Base-by-base conservation (phyloP, 345 rosid species). In the Camelina laxa region DNA sequence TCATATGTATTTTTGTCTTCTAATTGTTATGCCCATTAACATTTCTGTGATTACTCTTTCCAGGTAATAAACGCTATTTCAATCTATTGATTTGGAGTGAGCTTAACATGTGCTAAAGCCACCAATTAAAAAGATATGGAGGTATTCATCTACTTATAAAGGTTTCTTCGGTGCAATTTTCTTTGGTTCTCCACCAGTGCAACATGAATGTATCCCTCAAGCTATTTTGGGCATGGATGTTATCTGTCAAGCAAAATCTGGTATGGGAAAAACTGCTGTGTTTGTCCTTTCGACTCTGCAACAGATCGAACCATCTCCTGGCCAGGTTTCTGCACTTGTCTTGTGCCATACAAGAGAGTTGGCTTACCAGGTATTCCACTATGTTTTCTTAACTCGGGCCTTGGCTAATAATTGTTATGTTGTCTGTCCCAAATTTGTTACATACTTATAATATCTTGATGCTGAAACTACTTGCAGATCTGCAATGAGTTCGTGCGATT, bases 141-240 rank as follows among this genome's bases (percentile, higher is more conserved):
- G 85, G 84, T 83, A 80, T 73, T 84, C 68, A 78, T 89, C 89
- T 88, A 91, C 97, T 95, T 86, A 84, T 80, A 72, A 78, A 74
- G 77, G 86, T 92, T 85, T 85, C 87, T 87, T 81, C 77, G 78
- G 36, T 88, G 54, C 97, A 72, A 82, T 89, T 92, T 92, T 88
- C 78, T 95, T 92, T 89, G 83, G 71, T 85, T 85, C 87, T 86
- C 84, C 91, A 82, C 76, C 88, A 91, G 98, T 96, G 80, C 99
- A 96, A 96, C 99, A 96, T 15, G 97, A 96, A 68, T 96, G 98
- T 77, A 96, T 96, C 65, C 99, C 98, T 39, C 99, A 96, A 92
- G 99, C 99, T 61, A 92, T 92, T 41, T 63, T 96, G 82, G 99
- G 98, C 12, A 92, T 92, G 98, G 97, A 96, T 70, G 98, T 96